phyloP scores from a whole-genome alignment of 129 eudicot genomes.

The Dittrichia graveolens region DNA sequence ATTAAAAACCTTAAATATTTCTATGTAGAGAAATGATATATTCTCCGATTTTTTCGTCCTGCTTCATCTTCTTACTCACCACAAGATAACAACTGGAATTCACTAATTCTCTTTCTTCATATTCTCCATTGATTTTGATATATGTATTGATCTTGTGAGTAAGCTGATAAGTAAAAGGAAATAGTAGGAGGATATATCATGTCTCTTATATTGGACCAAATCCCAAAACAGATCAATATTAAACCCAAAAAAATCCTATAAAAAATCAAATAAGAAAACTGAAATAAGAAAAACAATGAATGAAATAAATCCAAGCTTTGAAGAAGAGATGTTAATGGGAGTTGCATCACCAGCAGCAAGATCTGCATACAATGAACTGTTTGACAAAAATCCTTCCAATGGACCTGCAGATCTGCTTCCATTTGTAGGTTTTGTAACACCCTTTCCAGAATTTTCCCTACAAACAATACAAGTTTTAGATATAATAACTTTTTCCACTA shows the following conservation, averaged over 20 bases:
- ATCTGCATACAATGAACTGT: conserved; percentile 68
- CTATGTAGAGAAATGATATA: too few relatives aligned
- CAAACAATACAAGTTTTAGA: not conserved
- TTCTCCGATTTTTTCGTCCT: too few relatives aligned
- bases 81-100: too few relatives aligned
- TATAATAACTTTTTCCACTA: too few relatives aligned
- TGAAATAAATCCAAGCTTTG: conserved; percentile 16
- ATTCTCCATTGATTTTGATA: too few relatives aligned
- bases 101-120: too few relatives aligned
- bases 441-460: conserved; percentile 46
- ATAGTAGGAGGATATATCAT: too few relatives aligned
- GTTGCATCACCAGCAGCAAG: conserved; percentile 49
- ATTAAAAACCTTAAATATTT: not conserved
- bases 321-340: conserved; percentile 10
- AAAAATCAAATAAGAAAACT: not conserved
- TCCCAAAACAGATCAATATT: too few relatives aligned
- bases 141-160: too few relatives aligned
- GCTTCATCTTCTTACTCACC: too few relatives aligned
- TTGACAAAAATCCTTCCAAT: conserved; percentile 49
- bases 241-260: conserved; percentile 6
- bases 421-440: conserved; percentile 37
- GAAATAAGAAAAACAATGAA: not conserved
- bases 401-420: conserved; percentile 24
- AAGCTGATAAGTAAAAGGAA: too few relatives aligned
- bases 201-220: too few relatives aligned